A percentile compares a stretch with the other conserved stretches of the same genome.
Evolutionary conservation across 2,329 filamentous ascomycete species (phyloP).

Genomic region (Dactylellina sp.): DNA sequence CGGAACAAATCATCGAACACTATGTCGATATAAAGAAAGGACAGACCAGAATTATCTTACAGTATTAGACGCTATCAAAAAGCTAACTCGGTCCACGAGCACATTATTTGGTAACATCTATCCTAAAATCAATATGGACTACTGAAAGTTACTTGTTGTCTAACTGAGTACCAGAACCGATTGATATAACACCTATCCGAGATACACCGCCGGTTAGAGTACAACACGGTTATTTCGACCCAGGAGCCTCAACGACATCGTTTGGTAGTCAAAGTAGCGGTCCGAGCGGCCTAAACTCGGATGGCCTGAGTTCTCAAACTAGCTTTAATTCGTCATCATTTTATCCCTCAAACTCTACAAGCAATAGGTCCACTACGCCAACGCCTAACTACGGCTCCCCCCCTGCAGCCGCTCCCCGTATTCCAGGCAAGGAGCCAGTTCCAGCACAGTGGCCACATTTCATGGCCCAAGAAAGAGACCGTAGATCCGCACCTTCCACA

Average conservation of each 20-base stretch:
- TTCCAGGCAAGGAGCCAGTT: conserved; percentile 34
- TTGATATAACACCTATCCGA: conserved; percentile 15
- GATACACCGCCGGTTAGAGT: not conserved
- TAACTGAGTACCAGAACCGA: conserved; percentile 22
- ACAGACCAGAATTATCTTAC: conserved; percentile 49
- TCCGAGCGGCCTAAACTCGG: conserved; percentile 13
- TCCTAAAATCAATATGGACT: not conserved
- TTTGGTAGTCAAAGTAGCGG: conserved; percentile 28
- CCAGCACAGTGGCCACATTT: conserved; percentile 23
- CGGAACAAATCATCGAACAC: conserved; percentile 44
- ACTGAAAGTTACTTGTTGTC: not conserved
- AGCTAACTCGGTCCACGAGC: conserved; percentile 36
- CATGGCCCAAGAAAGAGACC: conserved; percentile 25
- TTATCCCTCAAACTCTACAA: conserved; percentile 22
- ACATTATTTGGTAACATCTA: conserved; percentile 36
- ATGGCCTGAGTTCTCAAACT: conserved; percentile 15
- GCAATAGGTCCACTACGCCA: conserved; percentile 12
- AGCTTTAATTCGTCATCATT: conserved; percentile 23
- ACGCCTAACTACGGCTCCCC: conserved; percentile 2
- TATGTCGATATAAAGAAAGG: conserved; percentile 43
- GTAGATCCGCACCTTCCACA: conserved; percentile 20
- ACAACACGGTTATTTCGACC: conserved; percentile 14
- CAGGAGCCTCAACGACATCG: conserved; percentile 32
- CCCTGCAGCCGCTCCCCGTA: conserved; percentile 30
- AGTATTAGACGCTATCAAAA: conserved; percentile 46